Conservation (phyloP, 1,284 basidiomycete species). For the Hymenochaete sp. region DNA sequence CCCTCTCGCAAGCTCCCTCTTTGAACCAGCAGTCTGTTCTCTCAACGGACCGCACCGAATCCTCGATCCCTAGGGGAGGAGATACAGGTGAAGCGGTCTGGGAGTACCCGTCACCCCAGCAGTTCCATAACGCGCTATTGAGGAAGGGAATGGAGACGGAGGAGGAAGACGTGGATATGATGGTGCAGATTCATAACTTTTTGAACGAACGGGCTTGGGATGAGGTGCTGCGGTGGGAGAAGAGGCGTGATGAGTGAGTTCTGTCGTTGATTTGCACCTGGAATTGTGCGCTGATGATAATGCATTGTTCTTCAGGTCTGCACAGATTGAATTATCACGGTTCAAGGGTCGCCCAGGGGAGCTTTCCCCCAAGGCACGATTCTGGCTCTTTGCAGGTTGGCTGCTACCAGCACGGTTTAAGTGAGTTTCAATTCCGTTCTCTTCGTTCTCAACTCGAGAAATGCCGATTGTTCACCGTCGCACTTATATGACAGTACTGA, state of each 20-base stretch:
- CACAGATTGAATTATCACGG: constrained; percentile 63
- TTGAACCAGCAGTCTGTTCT: constrained; percentile 53
- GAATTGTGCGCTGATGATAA: constrained; percentile 12
- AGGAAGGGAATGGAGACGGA: constrained; percentile 98
- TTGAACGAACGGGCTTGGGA: constrained; percentile 96
- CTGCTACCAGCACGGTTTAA: constrained; percentile 84
- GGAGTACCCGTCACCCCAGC: constrained; percentile 98
- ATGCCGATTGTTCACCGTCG: constrained; percentile 2
- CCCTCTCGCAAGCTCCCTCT: constrained; percentile 61
- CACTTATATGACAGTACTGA: constrained; percentile 48
- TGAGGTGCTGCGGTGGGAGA: constrained; percentile 94
- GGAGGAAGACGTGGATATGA: constrained; percentile 91
- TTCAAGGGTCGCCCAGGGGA: constrained; percentile 92
- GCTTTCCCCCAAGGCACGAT: constrained; percentile 79
- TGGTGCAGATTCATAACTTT: constrained; percentile 99
- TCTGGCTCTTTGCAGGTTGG: constrained; percentile 81
- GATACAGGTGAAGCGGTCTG: constrained; percentile 42
- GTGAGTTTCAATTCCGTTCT: constrained; percentile 37
- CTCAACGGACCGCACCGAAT: constrained; percentile 68
- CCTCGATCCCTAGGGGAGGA: constrained; percentile 76
- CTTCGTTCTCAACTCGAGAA: not conserved
- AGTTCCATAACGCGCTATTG: constrained; percentile 96
- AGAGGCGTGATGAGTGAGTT: constrained; percentile 51
- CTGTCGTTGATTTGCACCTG: not conserved
- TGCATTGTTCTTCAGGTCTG: constrained; percentile 24